Percentiles rank a stretch among this genome's conserved stretches.
These are phyloP conservation scores for Magnusiomyces ingens DNA, from an alignment of 1,139 yeast species.

Conservation along the genomic window DNA sequence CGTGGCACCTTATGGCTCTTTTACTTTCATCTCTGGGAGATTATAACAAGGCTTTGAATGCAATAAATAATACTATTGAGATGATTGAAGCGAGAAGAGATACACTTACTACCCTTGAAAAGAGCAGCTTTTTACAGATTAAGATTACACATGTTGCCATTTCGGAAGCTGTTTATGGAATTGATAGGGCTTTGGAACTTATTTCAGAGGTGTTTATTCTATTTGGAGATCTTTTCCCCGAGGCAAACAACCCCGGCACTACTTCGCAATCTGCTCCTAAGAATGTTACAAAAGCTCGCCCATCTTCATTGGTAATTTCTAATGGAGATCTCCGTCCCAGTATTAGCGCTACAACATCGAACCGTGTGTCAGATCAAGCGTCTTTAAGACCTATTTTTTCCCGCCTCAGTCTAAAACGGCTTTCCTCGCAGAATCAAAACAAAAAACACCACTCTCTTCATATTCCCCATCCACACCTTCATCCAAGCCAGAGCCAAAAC, in stretches of 20 bases:
- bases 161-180: conserved; percentile 57
- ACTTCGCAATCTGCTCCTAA: neutral
- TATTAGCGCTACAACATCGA: too few species aligned
- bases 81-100: conserved; percentile 15
- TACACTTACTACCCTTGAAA: conserved; percentile 19
- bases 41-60: conserved; percentile 39
- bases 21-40: conserved; percentile 49
- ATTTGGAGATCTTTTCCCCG: conserved; percentile 47
- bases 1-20: conserved; percentile 48
- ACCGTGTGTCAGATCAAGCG: neutral
- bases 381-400: neutral
- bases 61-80: conserved; percentile 38
- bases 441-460: neutral
- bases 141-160: conserved; percentile 72
- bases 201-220: conserved; percentile 61
- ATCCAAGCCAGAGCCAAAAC: too few species aligned
- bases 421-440: neutral
- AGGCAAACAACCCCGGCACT: neutral
- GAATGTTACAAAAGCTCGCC: neutral
- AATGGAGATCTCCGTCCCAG: too few species aligned
- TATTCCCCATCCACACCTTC: neutral
- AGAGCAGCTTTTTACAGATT: conserved; percentile 53
- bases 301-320: neutral
- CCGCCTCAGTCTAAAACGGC: neutral
- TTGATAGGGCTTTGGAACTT: conserved; percentile 53